A percentile compares a stretch with the other conserved stretches of the same genome.
Conservation (phyloP, 2,329 filamentous ascomycete species). For the Cytospora piceicola region DNA sequence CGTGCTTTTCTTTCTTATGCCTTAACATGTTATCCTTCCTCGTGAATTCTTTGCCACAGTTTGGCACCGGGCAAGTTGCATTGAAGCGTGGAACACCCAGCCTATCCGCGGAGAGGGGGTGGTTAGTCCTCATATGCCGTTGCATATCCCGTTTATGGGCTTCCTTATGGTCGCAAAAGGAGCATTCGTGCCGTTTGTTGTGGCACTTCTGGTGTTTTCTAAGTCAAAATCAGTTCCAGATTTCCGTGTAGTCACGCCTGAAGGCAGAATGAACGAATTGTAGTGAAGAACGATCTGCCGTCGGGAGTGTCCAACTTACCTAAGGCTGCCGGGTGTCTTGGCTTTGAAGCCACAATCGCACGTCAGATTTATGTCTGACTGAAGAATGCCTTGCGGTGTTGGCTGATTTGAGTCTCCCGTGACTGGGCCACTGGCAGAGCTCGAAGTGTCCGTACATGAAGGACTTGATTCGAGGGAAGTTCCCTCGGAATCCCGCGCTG, state of each 20-base stretch:
- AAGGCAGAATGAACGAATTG: background rate
- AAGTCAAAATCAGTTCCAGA: background rate
- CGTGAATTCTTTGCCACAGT: background rate
- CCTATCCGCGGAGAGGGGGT: background rate
- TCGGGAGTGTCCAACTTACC: background rate
- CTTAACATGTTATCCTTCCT: background rate
- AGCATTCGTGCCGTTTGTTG: background rate
- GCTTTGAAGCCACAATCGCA: background rate
- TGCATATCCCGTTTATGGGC: background rate
- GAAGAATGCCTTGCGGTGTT: background rate
- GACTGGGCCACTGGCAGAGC: background rate
- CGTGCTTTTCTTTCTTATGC: background rate
- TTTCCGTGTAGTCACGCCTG: background rate
- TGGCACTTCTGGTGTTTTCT: background rate
- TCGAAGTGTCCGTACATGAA: background rate
- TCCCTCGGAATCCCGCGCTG: background rate
- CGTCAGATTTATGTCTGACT: background rate
- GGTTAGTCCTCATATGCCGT: background rate
- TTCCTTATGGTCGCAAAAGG: background rate
- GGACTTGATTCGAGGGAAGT: background rate
- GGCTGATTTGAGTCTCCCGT: background rate
- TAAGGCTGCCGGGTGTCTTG: background rate
- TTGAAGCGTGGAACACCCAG: background rate
- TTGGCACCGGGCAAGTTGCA: background rate
- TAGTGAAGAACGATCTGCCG: background rate